Base-by-base conservation (phyloP, 1,139 yeast genomes). In the Geotrichum macrosporum region DNA sequence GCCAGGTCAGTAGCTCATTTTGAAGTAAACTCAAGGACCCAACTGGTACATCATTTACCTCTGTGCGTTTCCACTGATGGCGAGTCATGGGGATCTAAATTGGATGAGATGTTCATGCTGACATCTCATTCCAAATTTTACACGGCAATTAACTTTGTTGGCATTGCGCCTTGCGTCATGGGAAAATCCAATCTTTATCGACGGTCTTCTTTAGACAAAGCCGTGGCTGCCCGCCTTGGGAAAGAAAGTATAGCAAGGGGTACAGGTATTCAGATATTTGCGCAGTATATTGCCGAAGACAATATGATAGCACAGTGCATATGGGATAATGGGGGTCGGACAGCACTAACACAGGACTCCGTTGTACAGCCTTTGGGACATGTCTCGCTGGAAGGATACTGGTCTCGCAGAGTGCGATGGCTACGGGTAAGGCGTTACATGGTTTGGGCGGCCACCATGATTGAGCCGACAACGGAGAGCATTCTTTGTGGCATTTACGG, bases 151-250 rank as follows among this genome's bases (percentile, higher is more conserved):
- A 87, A 87, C 62, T 77, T 80, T 52, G 67, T 83, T 13, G 78
- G 82, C n/a, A 67, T 85, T 19, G 95, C 95, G 0, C 94, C 96
- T 0, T 87, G 96, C 66, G 94, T 87, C 43, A 87, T 84, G 71
- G 96, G 96, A n/a, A 87, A 88, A 63, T 84, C 94, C 19, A 87
- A 87, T 61, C 60, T 87, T 41, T 87, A 84, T 63, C 71, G 94
- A 18, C 72, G 78, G 41, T 77, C 86, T 1, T 86, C 78, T 48
- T 65, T 87, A 35, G 94, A 85, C 62, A 57, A 55, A 19, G 81
- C 94, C 0, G 87, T 82, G n/a, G 55, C 50, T 26, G 27, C 32
- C 10, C 39, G 36, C n/a, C 40, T 43, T 13, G 20, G 27, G 8
- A 19, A 22, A 24, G 27, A 35, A 27, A 13, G 32, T 5, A 15